Evolutionary conservation across 2,329 filamentous ascomycete genomes (phyloP), one percentile per base, ranked within the genome.

Genomic region (Rasamsonia emersonii): DNA sequence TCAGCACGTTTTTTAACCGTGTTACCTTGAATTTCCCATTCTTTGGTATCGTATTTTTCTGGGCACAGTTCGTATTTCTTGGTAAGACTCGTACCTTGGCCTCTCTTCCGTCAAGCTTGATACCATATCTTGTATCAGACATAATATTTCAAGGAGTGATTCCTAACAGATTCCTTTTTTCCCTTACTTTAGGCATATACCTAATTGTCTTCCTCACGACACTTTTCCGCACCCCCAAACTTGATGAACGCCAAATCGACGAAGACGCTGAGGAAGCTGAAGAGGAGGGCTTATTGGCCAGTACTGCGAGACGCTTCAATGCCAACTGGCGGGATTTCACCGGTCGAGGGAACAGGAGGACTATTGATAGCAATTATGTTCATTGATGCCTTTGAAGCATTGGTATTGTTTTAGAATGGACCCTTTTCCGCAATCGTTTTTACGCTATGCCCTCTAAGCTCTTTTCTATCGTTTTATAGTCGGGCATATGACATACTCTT

Each of bases 11-110:
- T 60, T 70, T 98, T 43, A 95, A 96, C 59, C 79, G 88, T 26
- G 76, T 95, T 39, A 88, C 84, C 14, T 74, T 94, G 51, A 94
- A 93, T 54, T 98, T 91, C 71, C 88, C 91, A 4, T 86, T 95
- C 54, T 93, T 98, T 51, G 91, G 91, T 8, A 77, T 81, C 8
- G 65, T 96, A n/a, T 75, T 85, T 45, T 98, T 96, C 59, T 98
- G 88, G 86, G 84, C 86, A 0, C 91, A 98, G 50, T 96, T 95
- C 53, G 82, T 73, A 9, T 96, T 98, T 63, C 62, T 98, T 25
- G 81, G 65, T 65, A 56, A 45, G 52, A 20, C 17, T 19, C 20
- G n/a, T 17, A 38, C 13, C 26, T 18, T 33, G n/a, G n/a, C n/a
- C n/a, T n/a, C 21, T 30, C 6, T 24, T 10, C 5, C 6, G 25